Evolutionary conservation across 2,329 filamentous ascomycete species (phyloP).

Genomic region (Fusarium verticillioides): DNA sequence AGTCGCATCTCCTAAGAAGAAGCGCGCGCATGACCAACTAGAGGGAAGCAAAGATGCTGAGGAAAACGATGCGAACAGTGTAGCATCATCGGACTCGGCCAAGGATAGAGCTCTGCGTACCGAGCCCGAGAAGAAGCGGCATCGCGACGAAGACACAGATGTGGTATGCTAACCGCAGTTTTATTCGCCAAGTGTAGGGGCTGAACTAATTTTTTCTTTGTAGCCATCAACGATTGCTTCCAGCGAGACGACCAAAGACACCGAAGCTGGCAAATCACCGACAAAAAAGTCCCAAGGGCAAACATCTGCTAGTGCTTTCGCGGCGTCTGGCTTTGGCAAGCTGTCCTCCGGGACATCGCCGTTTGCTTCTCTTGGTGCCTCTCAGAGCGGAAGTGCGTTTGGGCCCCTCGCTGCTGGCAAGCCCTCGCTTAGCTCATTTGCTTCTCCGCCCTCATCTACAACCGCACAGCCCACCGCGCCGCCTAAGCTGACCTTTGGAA

Average conservation of each 20-base stretch:
- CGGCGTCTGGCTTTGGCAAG: conserved; percentile 74
- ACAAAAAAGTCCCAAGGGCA: conserved; percentile 44
- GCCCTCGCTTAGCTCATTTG: conserved; percentile 49
- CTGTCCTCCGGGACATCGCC: conserved; percentile 72
- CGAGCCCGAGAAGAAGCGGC: conserved; percentile 74
- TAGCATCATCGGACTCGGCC: conserved; percentile 56
- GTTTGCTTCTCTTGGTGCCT: conserved; percentile 67
- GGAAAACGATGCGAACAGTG: conserved; percentile 57
- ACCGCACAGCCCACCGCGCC: conserved; percentile 45
- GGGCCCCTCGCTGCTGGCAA: conserved; percentile 54
- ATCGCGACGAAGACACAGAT: conserved; percentile 61
- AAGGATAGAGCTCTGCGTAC: conserved; percentile 58
- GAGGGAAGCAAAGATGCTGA: conserved; percentile 60
- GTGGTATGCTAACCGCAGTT: conserved; percentile 46
- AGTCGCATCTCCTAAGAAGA: conserved; percentile 72
- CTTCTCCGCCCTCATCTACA: conserved; percentile 42
- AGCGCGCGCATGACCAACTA: conserved; percentile 69
- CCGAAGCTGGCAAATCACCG: conserved; percentile 37
- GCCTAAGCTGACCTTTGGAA: conserved; percentile 63
- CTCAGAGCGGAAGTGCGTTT: conserved; percentile 62
- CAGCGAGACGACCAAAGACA: conserved; percentile 36
- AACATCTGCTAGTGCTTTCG: conserved; percentile 72
- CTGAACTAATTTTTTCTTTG: conserved; percentile 21
- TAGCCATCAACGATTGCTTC: conserved; percentile 34
- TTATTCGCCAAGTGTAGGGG: background rate